Evolutionary conservation across 2,329 filamentous ascomycete species (phyloP).

Genomic region (Aspergillus oerlinghausenensis): DNA sequence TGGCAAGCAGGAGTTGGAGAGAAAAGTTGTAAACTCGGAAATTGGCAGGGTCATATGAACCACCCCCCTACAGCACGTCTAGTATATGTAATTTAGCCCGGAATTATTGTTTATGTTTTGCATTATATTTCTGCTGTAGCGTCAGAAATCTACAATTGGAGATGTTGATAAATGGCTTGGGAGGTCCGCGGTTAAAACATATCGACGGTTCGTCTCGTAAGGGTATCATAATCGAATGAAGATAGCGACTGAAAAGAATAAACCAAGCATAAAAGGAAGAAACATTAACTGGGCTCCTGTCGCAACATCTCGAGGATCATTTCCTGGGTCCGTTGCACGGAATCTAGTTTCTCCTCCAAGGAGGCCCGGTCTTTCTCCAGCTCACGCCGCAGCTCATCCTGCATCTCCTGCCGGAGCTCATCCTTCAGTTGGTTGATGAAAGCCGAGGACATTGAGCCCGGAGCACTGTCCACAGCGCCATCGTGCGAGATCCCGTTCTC

Average conservation of each 20-base stretch:
- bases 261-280: conserved; percentile 1
- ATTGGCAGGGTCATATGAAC: conserved; percentile 13
- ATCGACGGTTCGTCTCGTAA: neutral
- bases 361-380: conserved; percentile 28
- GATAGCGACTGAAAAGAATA: conserved; percentile 7
- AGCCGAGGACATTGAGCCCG: neutral
- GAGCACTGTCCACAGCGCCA: neutral
- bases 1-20: neutral
- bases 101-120: conserved; percentile 26
- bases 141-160: conserved; percentile 20
- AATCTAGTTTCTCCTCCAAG: conserved; percentile 34
- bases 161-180: conserved; percentile 1
- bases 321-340: conserved; percentile 37
- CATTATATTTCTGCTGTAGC: conserved; percentile 23
- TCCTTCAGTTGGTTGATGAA: conserved; percentile 25
- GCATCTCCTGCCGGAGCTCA: conserved; percentile 32
- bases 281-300: conserved; percentile 27
- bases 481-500: neutral
- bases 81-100: conserved; percentile 37
- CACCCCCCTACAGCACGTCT: conserved; percentile 25
- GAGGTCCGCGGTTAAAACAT: neutral
- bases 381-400: conserved; percentile 29
- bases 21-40: conserved; percentile 5
- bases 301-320: conserved; percentile 39
- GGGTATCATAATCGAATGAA: conserved; percentile 19